These are phyloP conservation scores for Asterionellopsis glacialis DNA, from an alignment of 108 stramenopile species.

Conservation along the genomic window DNA sequence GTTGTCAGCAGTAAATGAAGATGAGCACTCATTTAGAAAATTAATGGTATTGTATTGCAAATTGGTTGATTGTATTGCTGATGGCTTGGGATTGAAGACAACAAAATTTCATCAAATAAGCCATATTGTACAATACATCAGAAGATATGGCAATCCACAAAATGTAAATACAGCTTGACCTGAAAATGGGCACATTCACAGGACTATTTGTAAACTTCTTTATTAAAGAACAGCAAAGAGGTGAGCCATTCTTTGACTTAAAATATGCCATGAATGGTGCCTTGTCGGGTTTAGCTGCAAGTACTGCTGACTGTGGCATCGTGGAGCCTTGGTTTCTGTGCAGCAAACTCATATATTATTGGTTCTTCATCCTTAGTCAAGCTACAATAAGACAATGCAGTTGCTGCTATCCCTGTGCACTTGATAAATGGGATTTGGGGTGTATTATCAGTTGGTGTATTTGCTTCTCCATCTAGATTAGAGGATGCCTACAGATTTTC, in stretches of 20 bases:
- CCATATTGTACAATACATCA: too few species aligned
- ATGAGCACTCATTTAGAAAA: too few species aligned
- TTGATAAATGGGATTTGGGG: slow-evolving; percentile 87
- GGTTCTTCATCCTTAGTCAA: slow-evolving; percentile 49
- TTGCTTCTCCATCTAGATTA: slow-evolving; percentile 54
- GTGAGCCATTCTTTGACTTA: slow-evolving; percentile 46
- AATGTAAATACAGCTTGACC: too few species aligned
- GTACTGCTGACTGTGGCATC: slow-evolving; percentile 81
- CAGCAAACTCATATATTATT: slow-evolving; percentile 70
- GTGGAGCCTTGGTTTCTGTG: slow-evolving; percentile 78
- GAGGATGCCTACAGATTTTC: slow-evolving; percentile 23
- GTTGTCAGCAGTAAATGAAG: too few species aligned
- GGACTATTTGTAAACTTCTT: slow-evolving; percentile 47
- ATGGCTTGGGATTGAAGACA: too few species aligned
- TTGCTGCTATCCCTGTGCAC: slow-evolving; percentile 93
- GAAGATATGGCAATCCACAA: too few species aligned
- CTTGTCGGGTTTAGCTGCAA: slow-evolving; percentile 74
- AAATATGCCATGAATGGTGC: slow-evolving; percentile 50
- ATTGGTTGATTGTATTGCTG: too few species aligned
- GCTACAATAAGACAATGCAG: slow-evolving; percentile 84
- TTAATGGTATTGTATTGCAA: too few species aligned
- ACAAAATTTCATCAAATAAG: too few species aligned
- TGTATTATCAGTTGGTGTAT: slow-evolving; percentile 72
- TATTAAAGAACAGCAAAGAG: slow-evolving; percentile 31
- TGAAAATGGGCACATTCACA: too few species aligned